phyloP scores from a whole-genome alignment of 768 basidiomycete genomes.

The Coprinellus micaceus region DNA sequence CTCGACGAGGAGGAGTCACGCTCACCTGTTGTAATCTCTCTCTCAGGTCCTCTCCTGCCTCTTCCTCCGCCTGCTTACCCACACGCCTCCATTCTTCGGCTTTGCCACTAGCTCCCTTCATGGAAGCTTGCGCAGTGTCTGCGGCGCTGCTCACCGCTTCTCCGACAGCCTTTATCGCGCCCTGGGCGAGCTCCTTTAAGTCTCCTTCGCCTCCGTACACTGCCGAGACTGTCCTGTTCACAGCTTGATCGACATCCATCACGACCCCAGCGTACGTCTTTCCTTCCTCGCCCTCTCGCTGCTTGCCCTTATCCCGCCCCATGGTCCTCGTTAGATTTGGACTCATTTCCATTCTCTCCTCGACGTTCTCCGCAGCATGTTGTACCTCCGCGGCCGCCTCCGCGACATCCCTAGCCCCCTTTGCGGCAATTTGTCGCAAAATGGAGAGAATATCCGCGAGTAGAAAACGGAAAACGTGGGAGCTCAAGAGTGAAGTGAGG shows the following conservation, averaged over 20 bases:
- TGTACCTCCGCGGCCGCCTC: constrained; percentile 28
- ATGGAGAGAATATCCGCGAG: constrained; percentile 30
- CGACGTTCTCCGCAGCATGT: constrained; percentile 29
- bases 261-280: not conserved
- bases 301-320: constrained; percentile 7
- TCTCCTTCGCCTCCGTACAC: not conserved
- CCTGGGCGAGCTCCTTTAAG: not conserved
- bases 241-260: not conserved
- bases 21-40: constrained; percentile 18
- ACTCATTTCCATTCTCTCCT: constrained; percentile 16
- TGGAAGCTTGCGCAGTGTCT: too few relatives aligned
- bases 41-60: constrained; percentile 10
- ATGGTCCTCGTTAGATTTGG: not conserved
- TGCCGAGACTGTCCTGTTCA: too few relatives aligned
- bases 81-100: not conserved
- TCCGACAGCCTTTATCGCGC: constrained; percentile 18
- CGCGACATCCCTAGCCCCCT: constrained; percentile 29
- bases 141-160: constrained; percentile 18
- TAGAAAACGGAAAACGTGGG: constrained; percentile 33
- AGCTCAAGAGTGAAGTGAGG: constrained; percentile 26
- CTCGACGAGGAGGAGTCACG: too few relatives aligned
- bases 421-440: constrained; percentile 28
- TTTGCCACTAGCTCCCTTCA: too few relatives aligned
- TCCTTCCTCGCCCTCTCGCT: not conserved
- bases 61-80: not conserved